Evolutionary conservation across 2,329 filamentous ascomycete genomes (phyloP), one percentile per base, ranked within the genome.

Genomic region (Seiridium cupressi): DNA sequence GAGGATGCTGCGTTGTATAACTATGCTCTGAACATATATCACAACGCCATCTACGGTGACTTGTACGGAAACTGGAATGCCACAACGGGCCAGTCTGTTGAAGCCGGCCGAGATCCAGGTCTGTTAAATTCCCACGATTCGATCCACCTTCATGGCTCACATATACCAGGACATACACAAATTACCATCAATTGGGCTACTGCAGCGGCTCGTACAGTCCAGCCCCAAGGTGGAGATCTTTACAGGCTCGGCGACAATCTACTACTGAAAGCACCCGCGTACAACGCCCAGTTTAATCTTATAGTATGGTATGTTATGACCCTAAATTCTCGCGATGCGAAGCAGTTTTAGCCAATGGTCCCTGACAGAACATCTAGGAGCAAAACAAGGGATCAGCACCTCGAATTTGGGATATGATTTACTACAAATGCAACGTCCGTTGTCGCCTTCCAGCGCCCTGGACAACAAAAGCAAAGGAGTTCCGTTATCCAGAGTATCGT

Each of bases 1-100:
- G 76, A 78, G 44, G 76, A 78, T 55, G 69, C 77, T 1, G 63
- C 69, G 34, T 11, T 68, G 66, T 78, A 74, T 47, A 78, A 78
- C 59, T 78, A 77, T 60, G 77, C 76, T 5, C 53, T 79, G 1
- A 68, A 75, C 10, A 66, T 69, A 4, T 74, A 68, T 51, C 64
- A 70, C 10, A 74, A 76, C 18, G 73, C 76, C 55, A 71, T 66
- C 3, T 79, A 75, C 53, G 74, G 72, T 6, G 73, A 76, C 1
- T 57, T 74, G 0, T 65, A 67, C 11, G 70, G 68, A 0, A 74
- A 68, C 46, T 72, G 69, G 53, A 61, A 73, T 31, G 55, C 63
- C 0, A 55, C 60, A 31, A 77, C 75, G 0, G 76, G 76, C 2
- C 75, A 79, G 51, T 60, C 61, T 8, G 65, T 67, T 0, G 76